Conservation (phyloP, 2,329 filamentous ascomycete species). For the Colletotrichum cereale region DNA sequence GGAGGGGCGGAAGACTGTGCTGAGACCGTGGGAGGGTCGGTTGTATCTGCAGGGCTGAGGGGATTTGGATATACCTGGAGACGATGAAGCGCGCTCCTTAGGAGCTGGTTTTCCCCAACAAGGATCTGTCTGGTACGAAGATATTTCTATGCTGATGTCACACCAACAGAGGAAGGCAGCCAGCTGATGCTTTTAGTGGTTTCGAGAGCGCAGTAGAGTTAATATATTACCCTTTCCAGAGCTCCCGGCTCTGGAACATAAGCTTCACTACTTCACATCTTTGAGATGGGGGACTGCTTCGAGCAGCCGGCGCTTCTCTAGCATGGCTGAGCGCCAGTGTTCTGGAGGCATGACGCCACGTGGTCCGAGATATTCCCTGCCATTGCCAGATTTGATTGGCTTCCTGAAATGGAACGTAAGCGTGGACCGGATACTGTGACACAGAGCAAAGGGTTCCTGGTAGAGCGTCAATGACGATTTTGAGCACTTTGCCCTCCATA, state of each 20-base stretch:
- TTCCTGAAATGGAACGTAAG: not conserved
- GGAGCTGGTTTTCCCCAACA: not conserved
- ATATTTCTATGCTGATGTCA: not conserved
- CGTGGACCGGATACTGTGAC: not conserved
- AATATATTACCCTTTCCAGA: too few species aligned
- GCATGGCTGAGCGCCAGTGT: too few species aligned
- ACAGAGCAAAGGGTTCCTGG: not conserved
- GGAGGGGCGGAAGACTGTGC: constrained; percentile 32
- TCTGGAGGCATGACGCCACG: too few species aligned
- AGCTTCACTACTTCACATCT: too few species aligned
- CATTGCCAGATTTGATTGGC: not conserved
- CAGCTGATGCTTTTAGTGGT: not conserved
- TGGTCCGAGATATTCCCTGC: too few species aligned
- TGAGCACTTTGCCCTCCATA: not conserved
- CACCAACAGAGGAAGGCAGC: not conserved
- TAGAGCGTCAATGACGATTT: not conserved
- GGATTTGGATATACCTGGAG: not conserved
- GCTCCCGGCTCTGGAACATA: not conserved
- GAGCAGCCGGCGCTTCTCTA: too few species aligned
- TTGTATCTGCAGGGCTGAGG: constrained; percentile 46
- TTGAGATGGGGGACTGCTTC: too few species aligned
- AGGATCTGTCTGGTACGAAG: not conserved
- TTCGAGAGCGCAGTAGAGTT: not conserved
- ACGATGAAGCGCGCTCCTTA: not conserved
- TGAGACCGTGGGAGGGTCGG: constrained; percentile 53